Base-by-base conservation (phyloP, 495 filamentous ascomycete species). In the Trichoderma orchidacearum region DNA sequence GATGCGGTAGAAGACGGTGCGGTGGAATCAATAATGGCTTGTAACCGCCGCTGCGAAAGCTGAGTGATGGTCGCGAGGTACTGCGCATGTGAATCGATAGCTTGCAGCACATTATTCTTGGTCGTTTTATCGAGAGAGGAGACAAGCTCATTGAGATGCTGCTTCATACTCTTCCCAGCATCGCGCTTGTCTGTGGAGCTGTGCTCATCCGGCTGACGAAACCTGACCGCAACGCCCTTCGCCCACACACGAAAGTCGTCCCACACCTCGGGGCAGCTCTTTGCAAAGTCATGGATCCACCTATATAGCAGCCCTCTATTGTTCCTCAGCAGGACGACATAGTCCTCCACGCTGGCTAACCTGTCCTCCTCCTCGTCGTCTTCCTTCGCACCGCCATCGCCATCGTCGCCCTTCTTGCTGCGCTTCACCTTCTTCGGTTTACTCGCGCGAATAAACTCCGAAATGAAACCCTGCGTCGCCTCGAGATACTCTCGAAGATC, bases 211-310 rank as follows among this genome's bases (percentile, higher is more conserved):
- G 59, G 50, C 34, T 60, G 53, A 23, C 65, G 63, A 63, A 79
- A 78, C 28, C 78, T 66, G 15, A 63, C 58, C 6, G 64, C 65
- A 3, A 68, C 71, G 11, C 66, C 52, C 52, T 70, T 64, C 1
- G 64, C 67, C 63, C 77, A 82, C 0, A 67, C 66, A 9, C 65
- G 67, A 65, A 78, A 85, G 55, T 73, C 74, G 4, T 67, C 61
- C 6, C 70, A 64, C 27, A 85, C 65, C 0, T 85, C 76, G 11
- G 78, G 79, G 3, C 82, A 83, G 38, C 84, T 82, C 45, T 76
- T 79, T 5, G 76, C 74, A 12, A 83, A 69, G 52, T 84, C 77
- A 54, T 85, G 80, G 8, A 86, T 61, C 69, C 83, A 85, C 56
- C 74, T 74, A 66, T 85, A 84, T 8, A 72, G 64, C 7, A 78